Base-by-base conservation (phyloP, 495 filamentous ascomycete species). In the Astrothelium macrocarpum region DNA sequence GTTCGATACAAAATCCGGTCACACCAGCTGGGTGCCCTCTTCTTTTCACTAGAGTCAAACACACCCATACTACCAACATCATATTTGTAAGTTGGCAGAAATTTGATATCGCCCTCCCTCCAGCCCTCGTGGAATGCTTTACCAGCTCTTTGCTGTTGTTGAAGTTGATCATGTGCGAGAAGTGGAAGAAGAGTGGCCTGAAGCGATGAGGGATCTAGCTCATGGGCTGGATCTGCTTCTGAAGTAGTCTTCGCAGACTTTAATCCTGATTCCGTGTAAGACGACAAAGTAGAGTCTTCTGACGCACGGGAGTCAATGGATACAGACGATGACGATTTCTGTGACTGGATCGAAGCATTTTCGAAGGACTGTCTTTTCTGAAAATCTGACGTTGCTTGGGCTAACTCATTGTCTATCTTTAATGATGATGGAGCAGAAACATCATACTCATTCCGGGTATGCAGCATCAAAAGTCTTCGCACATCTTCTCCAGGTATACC, bases 61-160 rank as follows among this genome's bases (percentile, higher is more conserved):
- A 88, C 81, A 2, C 90, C 90, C 62, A 97, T 86, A 42, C 88
- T 96, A n/a, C 95, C 95, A 42, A 94, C 81, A 70, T 99, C 95
- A 67, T 97, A 99, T 74, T 98, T 98, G 77, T 98, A 99, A 0
- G 93, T 95, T 14, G 95, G 95, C 32, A 97, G 71, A 71, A 97
- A 99, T 7, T 80, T 80, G 45, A 99, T 95, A 9, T 82, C 78
- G 0, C 95, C 95, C 77, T 99, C 95, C 31, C 81, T 80, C 90
- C 93, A 99, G 7, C 91, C 93, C 64, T 94, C 87, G 63, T 94
- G 84, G 64, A 97, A 96, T 5, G 87, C 84, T 71, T 89, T 92
- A 10, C 84, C 81, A 32, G 84, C 78, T 63, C 78, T 82, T 65
- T 92, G 90, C 66, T 93, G 84, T 45, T 84, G 80, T 12, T 76